Evolutionary conservation across 2,329 filamentous ascomycete genomes (phyloP).

Genomic region (Colletotrichum liaoningense): DNA sequence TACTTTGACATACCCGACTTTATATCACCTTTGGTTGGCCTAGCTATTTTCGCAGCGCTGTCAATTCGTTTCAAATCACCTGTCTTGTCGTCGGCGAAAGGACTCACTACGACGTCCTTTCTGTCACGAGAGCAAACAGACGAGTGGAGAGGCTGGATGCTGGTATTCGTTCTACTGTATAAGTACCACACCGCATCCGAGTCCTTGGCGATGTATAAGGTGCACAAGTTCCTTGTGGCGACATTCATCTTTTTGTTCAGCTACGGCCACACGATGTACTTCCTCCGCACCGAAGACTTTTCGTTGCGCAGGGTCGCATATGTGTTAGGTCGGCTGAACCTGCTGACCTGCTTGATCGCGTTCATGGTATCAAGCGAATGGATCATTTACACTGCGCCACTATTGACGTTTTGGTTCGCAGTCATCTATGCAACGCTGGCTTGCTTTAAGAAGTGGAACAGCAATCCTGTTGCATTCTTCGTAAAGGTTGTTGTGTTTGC

Average conservation of each 20-base stretch:
- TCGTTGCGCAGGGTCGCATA: conserved; percentile 62
- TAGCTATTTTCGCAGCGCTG: conserved; percentile 39
- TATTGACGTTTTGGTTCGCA: conserved; percentile 72
- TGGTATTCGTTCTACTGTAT: conserved; percentile 63
- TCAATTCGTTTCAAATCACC: conserved; percentile 22
- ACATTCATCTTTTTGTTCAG: conserved; percentile 72
- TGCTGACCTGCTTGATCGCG: conserved; percentile 63
- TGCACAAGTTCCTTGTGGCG: conserved; percentile 64
- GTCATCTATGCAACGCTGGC: conserved; percentile 65
- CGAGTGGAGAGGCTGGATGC: conserved; percentile 77
- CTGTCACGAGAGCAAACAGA: conserved; percentile 68
- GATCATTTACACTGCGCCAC: conserved; percentile 65
- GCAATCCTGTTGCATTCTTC: conserved; percentile 53
- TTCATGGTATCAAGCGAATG: conserved; percentile 67
- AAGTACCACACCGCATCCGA: conserved; percentile 65
- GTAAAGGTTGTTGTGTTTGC: conserved; percentile 60
- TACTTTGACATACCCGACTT: conserved; percentile 49
- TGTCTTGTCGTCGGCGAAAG: neutral
- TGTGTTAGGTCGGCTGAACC: conserved; percentile 65
- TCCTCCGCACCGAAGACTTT: conserved; percentile 67
- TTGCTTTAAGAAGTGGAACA: conserved; percentile 54
- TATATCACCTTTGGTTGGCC: conserved; percentile 38
- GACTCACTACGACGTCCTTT: conserved; percentile 22
- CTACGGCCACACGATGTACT: conserved; percentile 71
- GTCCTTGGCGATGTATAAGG: conserved; percentile 63